Evolutionary conservation across 1,139 yeast species (phyloP).

Genomic region (Dujonia santamariae): DNA sequence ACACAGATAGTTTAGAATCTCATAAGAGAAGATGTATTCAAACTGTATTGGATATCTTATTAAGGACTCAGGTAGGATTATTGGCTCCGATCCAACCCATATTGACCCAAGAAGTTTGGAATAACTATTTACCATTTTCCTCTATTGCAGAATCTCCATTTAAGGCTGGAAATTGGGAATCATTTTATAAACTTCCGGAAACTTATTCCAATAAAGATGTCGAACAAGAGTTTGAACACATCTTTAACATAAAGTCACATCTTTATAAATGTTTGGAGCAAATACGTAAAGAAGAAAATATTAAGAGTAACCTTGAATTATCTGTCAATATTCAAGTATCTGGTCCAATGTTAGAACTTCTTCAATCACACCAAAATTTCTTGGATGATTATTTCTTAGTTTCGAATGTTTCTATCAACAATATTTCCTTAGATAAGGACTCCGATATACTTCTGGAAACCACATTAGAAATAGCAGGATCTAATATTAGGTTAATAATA

Average conservation of each 20-base stretch:
- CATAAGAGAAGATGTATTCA: slow-evolving; percentile 63
- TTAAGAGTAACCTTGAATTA: slow-evolving; percentile 67
- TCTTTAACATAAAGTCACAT: slow-evolving; percentile 47
- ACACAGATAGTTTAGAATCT: slow-evolving; percentile 58
- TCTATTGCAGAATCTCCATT: slow-evolving; percentile 39
- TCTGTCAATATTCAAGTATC: slow-evolving; percentile 36
- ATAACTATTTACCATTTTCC: slow-evolving; percentile 31
- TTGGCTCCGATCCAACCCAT: slow-evolving; percentile 82
- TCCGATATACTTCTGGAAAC: slow-evolving; percentile 8
- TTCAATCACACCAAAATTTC: slow-evolving; percentile 23
- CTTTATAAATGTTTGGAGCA: slow-evolving; percentile 42
- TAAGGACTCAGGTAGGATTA: slow-evolving; percentile 60
- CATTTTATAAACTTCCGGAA: slow-evolving; percentile 27
- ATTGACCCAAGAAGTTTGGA: slow-evolving; percentile 86
- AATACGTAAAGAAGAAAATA: slow-evolving; percentile 28
- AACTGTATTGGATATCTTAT: slow-evolving; percentile 62
- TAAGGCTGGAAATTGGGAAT: slow-evolving; percentile 37
- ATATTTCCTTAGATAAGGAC: slow-evolving; percentile 1
- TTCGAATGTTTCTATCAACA: slow-evolving; percentile 48
- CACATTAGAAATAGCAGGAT: slow-evolving; percentile 12
- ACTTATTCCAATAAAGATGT: slow-evolving; percentile 21
- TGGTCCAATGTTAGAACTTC: slow-evolving; percentile 10
- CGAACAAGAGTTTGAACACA: slow-evolving; percentile 37
- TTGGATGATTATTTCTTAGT: slow-evolving; percentile 64
- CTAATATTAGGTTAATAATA: slow-evolving; percentile 33